Percentiles rank a stretch among this genome's conserved stretches.
Evolutionary conservation across 108 stramenopile species (phyloP).

Genomic region (Cylindrotheca fusiformis): DNA sequence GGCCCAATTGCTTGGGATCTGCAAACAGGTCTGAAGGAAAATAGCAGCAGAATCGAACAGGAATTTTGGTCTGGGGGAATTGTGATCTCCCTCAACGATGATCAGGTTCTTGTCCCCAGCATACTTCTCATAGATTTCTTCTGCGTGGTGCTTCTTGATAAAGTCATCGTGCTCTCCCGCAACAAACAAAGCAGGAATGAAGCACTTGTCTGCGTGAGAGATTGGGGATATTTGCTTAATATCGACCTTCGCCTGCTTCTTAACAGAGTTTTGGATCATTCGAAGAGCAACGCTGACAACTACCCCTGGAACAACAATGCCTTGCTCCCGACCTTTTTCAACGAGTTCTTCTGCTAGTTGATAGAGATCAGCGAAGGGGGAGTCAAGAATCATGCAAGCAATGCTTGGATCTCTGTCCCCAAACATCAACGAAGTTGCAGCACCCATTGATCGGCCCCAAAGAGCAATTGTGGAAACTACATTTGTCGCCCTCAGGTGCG

Average conservation of each 20-base stretch:
- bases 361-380: slow-evolving; percentile 91
- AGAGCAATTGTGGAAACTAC: slow-evolving; percentile 92
- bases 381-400: slow-evolving; percentile 96
- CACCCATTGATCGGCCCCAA: slow-evolving; percentile 99
- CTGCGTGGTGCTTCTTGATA: slow-evolving; percentile 84
- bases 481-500: slow-evolving; percentile 89
- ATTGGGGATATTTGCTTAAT: slow-evolving; percentile 88
- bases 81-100: slow-evolving; percentile 97
- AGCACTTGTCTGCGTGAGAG: slow-evolving; percentile 86
- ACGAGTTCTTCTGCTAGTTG: slow-evolving; percentile 96
- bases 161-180: slow-evolving; percentile 95
- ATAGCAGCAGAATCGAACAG: slow-evolving; percentile 94
- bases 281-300: slow-evolving; percentile 77
- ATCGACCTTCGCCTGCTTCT: slow-evolving; percentile 90
- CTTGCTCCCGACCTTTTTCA: slow-evolving; percentile 90
- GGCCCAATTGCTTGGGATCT: slow-evolving; percentile 78
- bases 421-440: slow-evolving; percentile 97
- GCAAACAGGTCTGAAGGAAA: slow-evolving; percentile 89
- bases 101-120: slow-evolving; percentile 98
- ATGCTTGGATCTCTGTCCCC: slow-evolving; percentile 96
- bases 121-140: slow-evolving; percentile 83
- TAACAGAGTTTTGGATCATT: slow-evolving; percentile 83
- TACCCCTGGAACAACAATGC: slow-evolving; percentile 78
- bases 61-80: slow-evolving; percentile 91
- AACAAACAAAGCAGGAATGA: slow-evolving; percentile 94